phyloP scores from a whole-genome alignment of 2,329 filamentous ascomycete species.

The Tolypocladium tundrense region DNA sequence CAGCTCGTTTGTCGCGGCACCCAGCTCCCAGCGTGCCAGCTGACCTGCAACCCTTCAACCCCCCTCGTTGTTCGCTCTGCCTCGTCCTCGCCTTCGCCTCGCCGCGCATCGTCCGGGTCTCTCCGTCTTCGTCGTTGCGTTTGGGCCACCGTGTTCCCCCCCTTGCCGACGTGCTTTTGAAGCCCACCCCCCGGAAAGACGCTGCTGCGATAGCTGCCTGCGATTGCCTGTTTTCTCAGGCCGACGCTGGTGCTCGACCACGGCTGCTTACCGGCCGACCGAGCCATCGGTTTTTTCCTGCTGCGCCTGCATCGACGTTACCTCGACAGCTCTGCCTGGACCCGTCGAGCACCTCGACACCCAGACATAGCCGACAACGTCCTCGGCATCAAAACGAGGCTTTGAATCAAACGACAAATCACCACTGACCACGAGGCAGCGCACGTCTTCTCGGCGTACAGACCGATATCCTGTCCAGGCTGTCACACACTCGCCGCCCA shows the following conservation, averaged over 20 bases:
- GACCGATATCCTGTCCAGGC: not conserved
- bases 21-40: not conserved
- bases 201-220: not conserved
- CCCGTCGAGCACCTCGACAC: not conserved
- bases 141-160: not conserved
- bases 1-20: conserved; percentile 1
- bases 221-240: not conserved
- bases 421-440: not conserved
- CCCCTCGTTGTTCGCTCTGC: conserved; percentile 1
- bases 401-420: not conserved
- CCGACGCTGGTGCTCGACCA: not conserved
- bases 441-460: not conserved
- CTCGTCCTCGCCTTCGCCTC: not conserved
- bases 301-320: not conserved
- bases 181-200: not conserved
- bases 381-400: not conserved
- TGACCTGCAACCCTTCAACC: not conserved
- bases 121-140: not conserved
- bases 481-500: not conserved
- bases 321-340: not conserved
- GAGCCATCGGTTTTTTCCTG: not conserved
- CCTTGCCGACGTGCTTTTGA: not conserved
- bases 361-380: not conserved
- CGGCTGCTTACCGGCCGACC: not conserved
- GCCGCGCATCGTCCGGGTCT: not conserved